phyloP scores from a whole-genome alignment of 208 protist genomes.

The Blechomonas ayalai region DNA sequence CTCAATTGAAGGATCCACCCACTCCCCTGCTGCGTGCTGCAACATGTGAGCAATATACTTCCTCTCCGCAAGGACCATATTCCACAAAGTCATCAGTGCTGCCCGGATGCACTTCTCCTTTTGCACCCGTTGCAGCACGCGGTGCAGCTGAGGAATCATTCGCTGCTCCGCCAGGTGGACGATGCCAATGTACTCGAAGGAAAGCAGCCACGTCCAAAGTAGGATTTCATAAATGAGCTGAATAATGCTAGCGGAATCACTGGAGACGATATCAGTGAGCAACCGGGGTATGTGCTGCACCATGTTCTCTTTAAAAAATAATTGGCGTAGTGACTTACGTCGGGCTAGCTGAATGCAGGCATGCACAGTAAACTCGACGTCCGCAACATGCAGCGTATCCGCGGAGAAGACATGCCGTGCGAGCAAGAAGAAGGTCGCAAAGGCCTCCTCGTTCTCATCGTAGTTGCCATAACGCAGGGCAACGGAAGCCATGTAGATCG shows the following conservation, averaged over 20 bases:
- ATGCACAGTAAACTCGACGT: constrained; percentile 67
- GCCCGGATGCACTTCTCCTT: constrained; percentile 92
- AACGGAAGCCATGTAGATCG: constrained; percentile 62
- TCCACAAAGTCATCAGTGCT: constrained; percentile 79
- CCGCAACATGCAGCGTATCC: constrained; percentile 46
- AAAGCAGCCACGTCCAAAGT: constrained; percentile 71
- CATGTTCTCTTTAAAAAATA: constrained; percentile 67
- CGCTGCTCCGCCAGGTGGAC: constrained; percentile 50
- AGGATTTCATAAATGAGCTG: constrained; percentile 84
- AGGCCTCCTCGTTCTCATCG: constrained; percentile 29
- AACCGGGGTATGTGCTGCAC: constrained; percentile 62
- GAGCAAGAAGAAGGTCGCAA: constrained; percentile 56
- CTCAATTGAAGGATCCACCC: constrained; percentile 30
- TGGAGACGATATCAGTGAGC: constrained; percentile 73
- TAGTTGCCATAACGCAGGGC: constrained; percentile 59
- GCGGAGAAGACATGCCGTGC: constrained; percentile 37
- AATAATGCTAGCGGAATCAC: constrained; percentile 68
- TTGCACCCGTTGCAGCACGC: constrained; percentile 77
- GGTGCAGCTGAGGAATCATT: constrained; percentile 86
- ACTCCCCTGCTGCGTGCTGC: constrained; percentile 36
- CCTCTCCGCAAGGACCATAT: constrained; percentile 76
- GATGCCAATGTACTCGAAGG: constrained; percentile 79
- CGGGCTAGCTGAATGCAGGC: constrained; percentile 69
- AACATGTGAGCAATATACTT: constrained; percentile 43
- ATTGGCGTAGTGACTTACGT: constrained; percentile 56